Evolutionary conservation across 352 stramenopile genomes (phyloP).

Genomic region (Elongisporangium undulatum): DNA sequence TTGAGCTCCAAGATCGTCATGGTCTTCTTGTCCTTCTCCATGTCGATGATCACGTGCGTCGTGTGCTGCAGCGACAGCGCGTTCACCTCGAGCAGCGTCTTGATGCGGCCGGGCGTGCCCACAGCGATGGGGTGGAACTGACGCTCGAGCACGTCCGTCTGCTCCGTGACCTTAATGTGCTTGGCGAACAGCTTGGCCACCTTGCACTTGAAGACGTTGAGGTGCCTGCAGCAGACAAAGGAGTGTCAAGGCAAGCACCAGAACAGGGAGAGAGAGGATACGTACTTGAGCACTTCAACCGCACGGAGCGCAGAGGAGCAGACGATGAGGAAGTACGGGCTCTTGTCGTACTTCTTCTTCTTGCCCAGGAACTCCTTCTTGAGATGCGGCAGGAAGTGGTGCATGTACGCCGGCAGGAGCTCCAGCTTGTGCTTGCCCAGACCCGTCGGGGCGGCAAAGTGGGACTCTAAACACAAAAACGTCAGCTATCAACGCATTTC

Average conservation of each 20-base stretch:
- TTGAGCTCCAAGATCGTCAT: constrained; percentile 82
- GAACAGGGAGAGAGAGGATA: constrained; percentile 46
- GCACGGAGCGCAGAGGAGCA: constrained; percentile 89
- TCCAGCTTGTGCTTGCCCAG: constrained; percentile 82
- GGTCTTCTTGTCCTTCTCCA: constrained; percentile 87
- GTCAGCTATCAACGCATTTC: neutral
- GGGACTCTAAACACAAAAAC: constrained; percentile 31
- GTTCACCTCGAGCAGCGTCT: constrained; percentile 75
- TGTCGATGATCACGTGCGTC: constrained; percentile 77
- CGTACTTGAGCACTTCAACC: constrained; percentile 91
- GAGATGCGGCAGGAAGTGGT: constrained; percentile 62
- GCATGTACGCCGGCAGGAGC: constrained; percentile 67
- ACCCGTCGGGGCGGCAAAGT: constrained; percentile 55
- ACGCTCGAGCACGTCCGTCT: constrained; percentile 75
- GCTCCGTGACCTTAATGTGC: constrained; percentile 89
- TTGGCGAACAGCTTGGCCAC: constrained; percentile 96
- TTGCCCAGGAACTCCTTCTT: constrained; percentile 77
- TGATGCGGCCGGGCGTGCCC: constrained; percentile 70
- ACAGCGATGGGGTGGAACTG: constrained; percentile 77
- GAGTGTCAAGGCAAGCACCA: constrained; percentile 2
- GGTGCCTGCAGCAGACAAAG: constrained; percentile 24
- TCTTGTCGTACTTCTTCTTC: constrained; percentile 82
- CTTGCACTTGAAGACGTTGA: constrained; percentile 85
- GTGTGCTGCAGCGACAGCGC: constrained; percentile 76
- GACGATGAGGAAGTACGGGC: constrained; percentile 89